Evolutionary conservation across 148 eudicot genomes (phyloP), one percentile per base, ranked within the genome.

Genomic region (Camellia japonica): DNA sequence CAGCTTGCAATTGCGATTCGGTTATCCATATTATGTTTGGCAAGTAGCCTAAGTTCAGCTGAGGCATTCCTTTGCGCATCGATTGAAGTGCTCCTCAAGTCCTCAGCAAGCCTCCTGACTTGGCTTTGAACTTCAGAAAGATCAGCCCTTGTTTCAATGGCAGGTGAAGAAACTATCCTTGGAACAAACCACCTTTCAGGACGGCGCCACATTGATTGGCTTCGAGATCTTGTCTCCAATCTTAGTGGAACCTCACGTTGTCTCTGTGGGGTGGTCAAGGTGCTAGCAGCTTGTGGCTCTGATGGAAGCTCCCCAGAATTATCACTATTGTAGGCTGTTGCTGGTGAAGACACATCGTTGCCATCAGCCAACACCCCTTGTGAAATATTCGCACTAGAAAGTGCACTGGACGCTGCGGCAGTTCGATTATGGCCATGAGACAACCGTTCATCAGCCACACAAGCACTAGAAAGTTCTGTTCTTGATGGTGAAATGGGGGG

Each of bases 11-110:
- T 90, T 18, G 91, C 82, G 16, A 92, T 90, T 55, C 91, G 88
- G 68, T 95, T 95, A 67, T 92, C 97, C 86, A 86, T 86, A 83
- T 93, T 93, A 54, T 89, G 90, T 86, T 85, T 93, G 3, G 97
- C 94, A 61, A 95, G 91, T 20, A 86, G 78, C 77, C 99, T 89
- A 60, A 95, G 83, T 69, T 89, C 91, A 41, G 61, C 80, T 3
- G 97, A 83, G 67, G 97, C 97, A 51, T 77, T 78, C 79, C 88
- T 89, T 82, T 88, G 86, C 42, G 73, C 91, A 14, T 92, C 97
- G 46, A 87, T 41, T 59, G 91, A 89, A 59, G 81, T 71, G 68
- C 83, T 84, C 58, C 85, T 85, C 54, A 95, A 87, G 52, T 91
- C 90, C 80, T 88, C 93, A 14, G 93, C 88, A 68, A 90, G 79